Evolutionary conservation across 371 early-diverging fungal species (phyloP).

Genomic region (Mucor saturninus): DNA sequence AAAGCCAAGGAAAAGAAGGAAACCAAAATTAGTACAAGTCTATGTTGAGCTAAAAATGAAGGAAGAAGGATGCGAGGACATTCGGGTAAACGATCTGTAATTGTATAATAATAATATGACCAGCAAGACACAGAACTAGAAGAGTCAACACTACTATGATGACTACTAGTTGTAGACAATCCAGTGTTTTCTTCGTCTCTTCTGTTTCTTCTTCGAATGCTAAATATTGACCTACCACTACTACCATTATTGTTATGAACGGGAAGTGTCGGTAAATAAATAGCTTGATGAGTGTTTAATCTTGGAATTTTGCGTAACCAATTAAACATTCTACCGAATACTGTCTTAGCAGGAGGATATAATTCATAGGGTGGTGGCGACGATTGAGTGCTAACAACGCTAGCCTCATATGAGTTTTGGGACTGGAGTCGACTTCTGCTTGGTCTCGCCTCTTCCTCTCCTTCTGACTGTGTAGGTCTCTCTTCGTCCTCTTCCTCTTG

Average conservation of each 20-base stretch:
- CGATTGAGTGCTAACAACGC: constrained; percentile 47
- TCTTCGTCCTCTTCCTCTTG: constrained; percentile 12
- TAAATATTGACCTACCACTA: constrained; percentile 25
- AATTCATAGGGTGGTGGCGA: constrained; percentile 56
- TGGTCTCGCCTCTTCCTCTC: background rate
- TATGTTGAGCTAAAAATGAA: constrained; percentile 31
- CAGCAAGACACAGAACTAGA: constrained; percentile 31
- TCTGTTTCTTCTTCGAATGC: constrained; percentile 17
- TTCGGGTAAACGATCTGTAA: constrained; percentile 23
- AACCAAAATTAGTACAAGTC: constrained; percentile 33
- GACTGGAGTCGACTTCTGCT: constrained; percentile 7
- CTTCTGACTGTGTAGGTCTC: constrained; percentile 16
- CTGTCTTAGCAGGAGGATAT: constrained; percentile 52
- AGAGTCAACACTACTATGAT: constrained; percentile 30
- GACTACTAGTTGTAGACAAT: constrained; percentile 1
- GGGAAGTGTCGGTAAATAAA: constrained; percentile 41
- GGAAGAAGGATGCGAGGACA: constrained; percentile 37
- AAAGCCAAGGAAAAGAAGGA: constrained; percentile 34
- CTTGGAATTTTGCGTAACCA: constrained; percentile 53
- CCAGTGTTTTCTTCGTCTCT: background rate
- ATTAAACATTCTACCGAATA: constrained; percentile 46
- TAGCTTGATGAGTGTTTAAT: constrained; percentile 46
- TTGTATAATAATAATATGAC: constrained; percentile 30
- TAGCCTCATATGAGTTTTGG: constrained; percentile 34
- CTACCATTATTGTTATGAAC: constrained; percentile 16